Conservation (phyloP, 169 alveolate species). For the Cryptosporidium xiaoi region DNA sequence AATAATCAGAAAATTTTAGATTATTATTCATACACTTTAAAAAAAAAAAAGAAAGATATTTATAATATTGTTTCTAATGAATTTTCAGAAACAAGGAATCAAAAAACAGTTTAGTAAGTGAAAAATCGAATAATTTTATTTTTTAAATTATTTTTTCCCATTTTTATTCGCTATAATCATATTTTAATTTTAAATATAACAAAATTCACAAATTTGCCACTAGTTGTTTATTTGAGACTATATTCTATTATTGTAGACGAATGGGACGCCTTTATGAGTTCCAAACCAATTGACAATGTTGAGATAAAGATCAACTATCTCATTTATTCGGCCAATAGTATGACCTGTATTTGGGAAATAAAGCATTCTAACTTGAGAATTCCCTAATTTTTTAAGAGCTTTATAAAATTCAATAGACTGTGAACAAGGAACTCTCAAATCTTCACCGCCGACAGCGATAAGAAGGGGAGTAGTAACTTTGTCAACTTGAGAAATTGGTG, state of each 20-base stretch:
- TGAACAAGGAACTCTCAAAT: conserved; percentile 37
- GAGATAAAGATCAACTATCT: conserved; percentile 9
- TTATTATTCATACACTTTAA: not conserved
- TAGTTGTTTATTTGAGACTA: not conserved
- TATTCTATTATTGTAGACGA: not conserved
- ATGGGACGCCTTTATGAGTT: conserved; percentile 37
- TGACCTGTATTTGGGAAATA: conserved; percentile 32
- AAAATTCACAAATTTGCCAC: too few species aligned
- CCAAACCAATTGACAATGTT: conserved; percentile 61
- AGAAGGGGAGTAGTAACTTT: conserved; percentile 54
- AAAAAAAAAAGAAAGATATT: not conserved
- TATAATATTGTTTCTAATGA: not conserved
- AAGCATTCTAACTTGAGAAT: conserved; percentile 39
- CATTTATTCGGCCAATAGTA: not conserved
- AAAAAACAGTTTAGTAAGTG: too few species aligned
- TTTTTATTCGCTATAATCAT: too few species aligned
- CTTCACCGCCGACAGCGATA: conserved; percentile 41
- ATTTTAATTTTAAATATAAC: too few species aligned
- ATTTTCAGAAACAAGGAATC: not conserved
- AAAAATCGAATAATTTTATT: too few species aligned
- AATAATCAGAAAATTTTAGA: not conserved
- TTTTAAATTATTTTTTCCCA: too few species aligned
- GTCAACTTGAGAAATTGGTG: conserved; percentile 46
- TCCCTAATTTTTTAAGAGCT: conserved; percentile 35
- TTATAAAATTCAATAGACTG: conserved; percentile 70